Conservation (phyloP, 805 yeast genomes). For the Lachancea kluyveri region DNA sequence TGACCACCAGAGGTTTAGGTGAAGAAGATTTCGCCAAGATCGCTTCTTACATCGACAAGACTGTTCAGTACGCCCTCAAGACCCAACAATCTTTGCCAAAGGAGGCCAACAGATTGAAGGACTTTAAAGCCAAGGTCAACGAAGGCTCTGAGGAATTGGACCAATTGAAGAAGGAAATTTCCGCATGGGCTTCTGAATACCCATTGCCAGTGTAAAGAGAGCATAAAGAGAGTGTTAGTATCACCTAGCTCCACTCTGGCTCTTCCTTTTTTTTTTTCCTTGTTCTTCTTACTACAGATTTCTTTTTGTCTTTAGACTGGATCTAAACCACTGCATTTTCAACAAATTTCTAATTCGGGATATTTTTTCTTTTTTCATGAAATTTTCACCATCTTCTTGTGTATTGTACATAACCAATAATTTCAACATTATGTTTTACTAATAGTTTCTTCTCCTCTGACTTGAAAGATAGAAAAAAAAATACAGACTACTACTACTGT, state of each 20-base stretch:
- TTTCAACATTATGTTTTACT: conserved; percentile 6
- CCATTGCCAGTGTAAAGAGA: conserved; percentile 52
- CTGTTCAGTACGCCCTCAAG: conserved; percentile 68
- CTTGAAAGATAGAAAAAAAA: no score
- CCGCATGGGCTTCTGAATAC: conserved; percentile 86
- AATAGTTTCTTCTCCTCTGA: not conserved
- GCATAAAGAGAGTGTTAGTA: not conserved
- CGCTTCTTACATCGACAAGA: conserved; percentile 72
- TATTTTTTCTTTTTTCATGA: no score
- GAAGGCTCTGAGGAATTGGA: conserved; percentile 65
- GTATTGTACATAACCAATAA: conserved; percentile 3
- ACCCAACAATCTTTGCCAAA: conserved; percentile 77
- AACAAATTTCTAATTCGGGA: conserved; percentile 8
- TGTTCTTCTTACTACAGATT: not conserved
- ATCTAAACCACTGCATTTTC: conserved; percentile 8
- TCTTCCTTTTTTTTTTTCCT: not conserved
- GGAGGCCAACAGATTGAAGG: conserved; percentile 93
- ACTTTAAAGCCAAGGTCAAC: conserved; percentile 79
- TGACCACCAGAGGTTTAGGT: conserved; percentile 95
- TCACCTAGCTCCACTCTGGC: not conserved
- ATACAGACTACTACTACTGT: no score
- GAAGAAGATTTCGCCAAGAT: conserved; percentile 79
- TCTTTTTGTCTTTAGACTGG: conserved; percentile 2
- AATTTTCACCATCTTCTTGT: conserved; percentile 1
- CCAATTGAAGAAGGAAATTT: conserved; percentile 68